Evolutionary conservation across 768 basidiomycete genomes (phyloP), one percentile per base, ranked within the genome.

Genomic region (Agrocybe praecox): DNA sequence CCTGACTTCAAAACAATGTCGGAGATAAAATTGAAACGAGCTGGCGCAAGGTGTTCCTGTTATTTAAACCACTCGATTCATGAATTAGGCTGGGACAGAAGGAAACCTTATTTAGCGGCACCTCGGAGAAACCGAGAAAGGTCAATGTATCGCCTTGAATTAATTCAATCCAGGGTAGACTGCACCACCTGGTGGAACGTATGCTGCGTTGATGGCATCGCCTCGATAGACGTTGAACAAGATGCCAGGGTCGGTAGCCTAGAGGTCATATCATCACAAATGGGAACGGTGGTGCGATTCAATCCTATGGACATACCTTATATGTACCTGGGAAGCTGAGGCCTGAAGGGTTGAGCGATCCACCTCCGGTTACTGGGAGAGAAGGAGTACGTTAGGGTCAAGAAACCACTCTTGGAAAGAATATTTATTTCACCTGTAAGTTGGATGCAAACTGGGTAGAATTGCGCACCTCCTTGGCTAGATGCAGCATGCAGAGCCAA

Each of bases 401-500:
- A 54, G 14, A 14, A 14, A 49, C 49, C n/a, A 50, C 19, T 48
- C 32, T 50, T 15, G 29, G 34, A 26, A 26, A 23, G 22, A 22
- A 46, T 22, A 19, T 24, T 15, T 12, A 1, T 33, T 34, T 32
- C 60, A 69, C 70, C 65, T 6, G 71, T 74, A 21, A 76, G 60
- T 50, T 76, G 73, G n/a, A 76, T 67, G 63, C 73, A 76, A 19
- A 74, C 73, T 50, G 75, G 74, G 52, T 76, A 76, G 65, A 76
- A 76, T 47, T 76, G 74, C 26, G 75, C 73, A 15, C 75, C 74
- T 21, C 70, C 71, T 46, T 65, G 24, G 36, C 64, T 70, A 17
- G 60, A 56, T 17, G 67, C 74, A 14, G 60, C 73, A 53, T 76
- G 75, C 47, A 76, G 55, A 14, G 75, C 74, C n/a, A 76, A 66